phyloP scores from a whole-genome alignment of 2,329 filamentous ascomycete genomes.

The Fusarium robinianum region DNA sequence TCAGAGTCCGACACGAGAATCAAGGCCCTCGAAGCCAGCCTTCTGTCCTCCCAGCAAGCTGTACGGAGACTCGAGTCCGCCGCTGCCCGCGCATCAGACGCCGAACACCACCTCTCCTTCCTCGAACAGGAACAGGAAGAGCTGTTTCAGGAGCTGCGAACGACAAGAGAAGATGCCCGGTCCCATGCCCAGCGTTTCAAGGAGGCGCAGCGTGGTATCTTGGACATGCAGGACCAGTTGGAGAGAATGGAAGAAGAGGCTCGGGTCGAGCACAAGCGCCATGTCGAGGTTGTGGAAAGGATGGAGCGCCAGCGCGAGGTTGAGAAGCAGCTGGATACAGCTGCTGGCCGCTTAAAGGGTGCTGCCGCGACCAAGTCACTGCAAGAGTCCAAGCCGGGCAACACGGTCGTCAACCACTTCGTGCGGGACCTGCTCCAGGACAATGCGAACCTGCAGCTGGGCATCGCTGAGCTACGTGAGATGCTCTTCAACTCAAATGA shows the following conservation, averaged over 20 bases:
- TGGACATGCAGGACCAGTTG: conserved; percentile 81
- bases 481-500: conserved; percentile 91
- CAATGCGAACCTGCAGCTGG: conserved; percentile 90
- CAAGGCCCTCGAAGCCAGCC: conserved; percentile 72
- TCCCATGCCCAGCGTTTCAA: conserved; percentile 83
- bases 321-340: conserved; percentile 79
- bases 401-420: conserved; percentile 87
- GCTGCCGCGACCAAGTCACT: conserved; percentile 73
- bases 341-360: conserved; percentile 79
- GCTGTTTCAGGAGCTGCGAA: conserved; percentile 68
- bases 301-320: conserved; percentile 84
- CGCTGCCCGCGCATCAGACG: conserved; percentile 72
- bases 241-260: conserved; percentile 87
- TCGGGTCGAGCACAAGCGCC: conserved; percentile 76
- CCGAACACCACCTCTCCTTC: conserved; percentile 78
- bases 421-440: conserved; percentile 95
- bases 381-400: conserved; percentile 60
- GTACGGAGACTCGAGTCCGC: conserved; percentile 75
- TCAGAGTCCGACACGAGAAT: conserved; percentile 80
- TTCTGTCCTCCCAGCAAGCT: conserved; percentile 78
- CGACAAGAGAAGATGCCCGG: conserved; percentile 74
- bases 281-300: conserved; percentile 77
- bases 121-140: conserved; percentile 81
- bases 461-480: conserved; percentile 87
- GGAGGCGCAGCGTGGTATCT: conserved; percentile 78